These are phyloP conservation scores for Trifolium pratense DNA, from an alignment of 306 rosid genomes.

Conservation along the genomic window DNA sequence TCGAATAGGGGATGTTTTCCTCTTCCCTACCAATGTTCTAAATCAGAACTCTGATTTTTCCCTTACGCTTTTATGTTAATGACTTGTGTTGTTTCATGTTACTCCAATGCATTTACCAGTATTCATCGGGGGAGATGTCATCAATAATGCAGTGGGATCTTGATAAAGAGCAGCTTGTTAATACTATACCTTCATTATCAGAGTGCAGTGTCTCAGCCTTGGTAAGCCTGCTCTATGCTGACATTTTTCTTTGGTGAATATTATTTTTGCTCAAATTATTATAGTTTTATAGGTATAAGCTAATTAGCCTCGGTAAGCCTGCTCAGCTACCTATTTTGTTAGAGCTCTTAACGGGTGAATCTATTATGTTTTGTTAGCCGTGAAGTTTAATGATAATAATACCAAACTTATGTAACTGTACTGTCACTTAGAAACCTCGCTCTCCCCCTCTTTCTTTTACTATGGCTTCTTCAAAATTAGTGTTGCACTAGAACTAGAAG, in stretches of 20 bases:
- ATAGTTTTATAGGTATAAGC: conserved; percentile 27
- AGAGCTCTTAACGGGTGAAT: background rate
- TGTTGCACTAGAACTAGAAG: background rate
- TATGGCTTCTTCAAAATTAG: background rate
- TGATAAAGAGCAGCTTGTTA: conserved; percentile 84
- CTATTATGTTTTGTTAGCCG: background rate
- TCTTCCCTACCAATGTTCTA: background rate
- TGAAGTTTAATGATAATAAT: background rate
- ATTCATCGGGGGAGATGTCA: conserved; percentile 85
- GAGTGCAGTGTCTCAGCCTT: conserved; percentile 88
- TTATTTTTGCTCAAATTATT: conserved; percentile 20
- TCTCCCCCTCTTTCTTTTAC: background rate
- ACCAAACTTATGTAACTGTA: background rate
- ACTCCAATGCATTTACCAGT: conserved; percentile 58
- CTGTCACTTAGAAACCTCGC: background rate
- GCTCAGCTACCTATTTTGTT: background rate
- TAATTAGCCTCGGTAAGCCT: too few species aligned
- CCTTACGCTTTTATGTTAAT: conserved; percentile 19
- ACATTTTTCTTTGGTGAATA: conserved; percentile 14
- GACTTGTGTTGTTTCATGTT: conserved; percentile 26
- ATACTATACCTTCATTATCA: conserved; percentile 77
- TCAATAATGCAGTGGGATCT: conserved; percentile 90
- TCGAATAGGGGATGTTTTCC: conserved; percentile 25
- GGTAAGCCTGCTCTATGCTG: conserved; percentile 59
- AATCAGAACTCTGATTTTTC: conserved; percentile 19